Conservation (phyloP, 805 yeast species). For the Saccharomyces jurei region DNA sequence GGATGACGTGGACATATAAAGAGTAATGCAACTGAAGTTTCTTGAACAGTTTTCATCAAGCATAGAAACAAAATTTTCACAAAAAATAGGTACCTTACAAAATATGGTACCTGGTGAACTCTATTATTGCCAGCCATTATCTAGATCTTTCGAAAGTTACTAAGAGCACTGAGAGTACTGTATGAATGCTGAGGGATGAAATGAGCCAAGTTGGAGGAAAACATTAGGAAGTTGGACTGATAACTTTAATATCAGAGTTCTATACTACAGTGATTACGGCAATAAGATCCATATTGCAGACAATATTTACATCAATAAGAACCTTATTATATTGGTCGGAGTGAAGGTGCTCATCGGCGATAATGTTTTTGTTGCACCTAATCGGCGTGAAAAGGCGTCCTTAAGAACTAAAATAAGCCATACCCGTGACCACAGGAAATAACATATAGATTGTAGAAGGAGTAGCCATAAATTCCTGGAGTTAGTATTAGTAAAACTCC, state of each 20-base stretch:
- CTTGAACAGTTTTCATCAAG: too few species aligned
- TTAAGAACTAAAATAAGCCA: slow-evolving; percentile 42
- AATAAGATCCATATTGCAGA: slow-evolving; percentile 51
- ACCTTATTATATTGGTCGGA: slow-evolving; percentile 48
- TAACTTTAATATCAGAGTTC: slow-evolving; percentile 44
- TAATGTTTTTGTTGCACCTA: slow-evolving; percentile 53
- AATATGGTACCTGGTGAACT: slow-evolving; percentile 3
- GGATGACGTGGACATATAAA: too few species aligned
- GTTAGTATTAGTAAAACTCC: slow-evolving; percentile 53
- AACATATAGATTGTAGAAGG: slow-evolving; percentile 63
- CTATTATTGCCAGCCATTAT: slow-evolving; percentile 2
- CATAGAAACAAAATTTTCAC: too few species aligned
- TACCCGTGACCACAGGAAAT: slow-evolving; percentile 51
- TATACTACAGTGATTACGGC: slow-evolving; percentile 60
- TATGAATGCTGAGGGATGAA: slow-evolving; percentile 25
- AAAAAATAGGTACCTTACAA: neutral
- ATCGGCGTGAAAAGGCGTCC: slow-evolving; percentile 39
- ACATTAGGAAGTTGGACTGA: slow-evolving; percentile 44
- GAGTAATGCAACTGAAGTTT: too few species aligned
- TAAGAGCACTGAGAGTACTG: slow-evolving; percentile 1
- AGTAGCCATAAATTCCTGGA: slow-evolving; percentile 52
- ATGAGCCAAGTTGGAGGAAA: slow-evolving; percentile 32
- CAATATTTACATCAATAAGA: slow-evolving; percentile 53
- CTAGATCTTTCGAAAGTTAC: neutral
- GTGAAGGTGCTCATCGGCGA: slow-evolving; percentile 57